A percentile compares a stretch with the other conserved stretches of the same genome.
Evolutionary conservation across 352 stramenopile genomes (phyloP).

Genomic region (Aphanomyces invadans): DNA sequence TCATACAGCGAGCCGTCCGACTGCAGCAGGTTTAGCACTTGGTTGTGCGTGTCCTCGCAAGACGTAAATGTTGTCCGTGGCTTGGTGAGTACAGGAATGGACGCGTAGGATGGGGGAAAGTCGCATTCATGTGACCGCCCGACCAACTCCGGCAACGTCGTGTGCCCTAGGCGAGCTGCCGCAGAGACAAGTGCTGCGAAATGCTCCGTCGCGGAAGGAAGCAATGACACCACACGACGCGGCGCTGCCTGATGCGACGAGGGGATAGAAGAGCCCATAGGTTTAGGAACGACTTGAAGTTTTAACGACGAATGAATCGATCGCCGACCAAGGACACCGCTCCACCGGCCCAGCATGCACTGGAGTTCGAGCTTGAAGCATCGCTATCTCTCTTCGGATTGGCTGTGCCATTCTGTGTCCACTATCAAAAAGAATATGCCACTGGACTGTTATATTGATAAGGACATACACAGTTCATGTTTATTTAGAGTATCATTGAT

Average conservation of each 20-base stretch:
- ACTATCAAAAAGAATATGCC: too few relatives aligned
- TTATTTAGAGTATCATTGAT: too few relatives aligned
- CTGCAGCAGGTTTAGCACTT: constrained; percentile 45
- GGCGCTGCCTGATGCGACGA: neutral
- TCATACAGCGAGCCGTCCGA: constrained; percentile 53
- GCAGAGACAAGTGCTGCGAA: constrained; percentile 24
- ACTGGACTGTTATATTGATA: too few relatives aligned
- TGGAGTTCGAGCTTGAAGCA: neutral
- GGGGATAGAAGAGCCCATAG: neutral
- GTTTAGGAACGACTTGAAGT: neutral
- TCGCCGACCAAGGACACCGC: neutral
- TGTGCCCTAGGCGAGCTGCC: neutral
- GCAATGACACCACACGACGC: constrained; percentile 52
- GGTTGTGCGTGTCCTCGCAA: constrained; percentile 51
- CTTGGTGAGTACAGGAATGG: constrained; percentile 48
- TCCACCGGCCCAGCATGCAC: neutral
- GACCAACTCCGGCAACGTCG: constrained; percentile 40
- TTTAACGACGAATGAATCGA: constrained; percentile 12
- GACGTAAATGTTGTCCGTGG: constrained; percentile 56
- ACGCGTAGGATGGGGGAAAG: constrained; percentile 35
- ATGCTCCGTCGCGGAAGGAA: constrained; percentile 64
- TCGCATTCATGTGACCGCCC: constrained; percentile 73
- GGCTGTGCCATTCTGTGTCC: too few relatives aligned
- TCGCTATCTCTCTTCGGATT: neutral
- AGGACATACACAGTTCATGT: too few relatives aligned